These are phyloP conservation scores for Sporisorium iseilematis-ciliati DNA, from an alignment of 1,284 basidiomycete genomes.

Conservation along the genomic window DNA sequence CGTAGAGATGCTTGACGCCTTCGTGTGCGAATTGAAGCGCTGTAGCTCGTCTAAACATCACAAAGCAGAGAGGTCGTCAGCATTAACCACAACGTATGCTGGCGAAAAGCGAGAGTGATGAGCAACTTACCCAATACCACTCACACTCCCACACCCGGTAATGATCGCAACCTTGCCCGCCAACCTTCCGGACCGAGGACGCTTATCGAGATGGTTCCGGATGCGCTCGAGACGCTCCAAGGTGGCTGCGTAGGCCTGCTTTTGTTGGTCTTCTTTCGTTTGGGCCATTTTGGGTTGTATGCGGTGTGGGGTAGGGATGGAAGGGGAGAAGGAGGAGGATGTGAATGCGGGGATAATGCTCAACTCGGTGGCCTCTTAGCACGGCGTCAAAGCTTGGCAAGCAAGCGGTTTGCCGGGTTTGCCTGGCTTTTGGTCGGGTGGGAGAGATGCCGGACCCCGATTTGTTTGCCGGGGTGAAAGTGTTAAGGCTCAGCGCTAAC, in stretches of 20 bases:
- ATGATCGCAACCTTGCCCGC: conserved; percentile 88
- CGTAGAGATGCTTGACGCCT: conserved; percentile 87
- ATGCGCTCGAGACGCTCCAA: conserved; percentile 76
- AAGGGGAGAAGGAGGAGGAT: neutral
- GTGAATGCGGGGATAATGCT: neutral
- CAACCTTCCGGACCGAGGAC: conserved; percentile 76
- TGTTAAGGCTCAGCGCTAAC: neutral
- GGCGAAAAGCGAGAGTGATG: no score
- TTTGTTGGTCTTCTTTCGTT: conserved; percentile 34
- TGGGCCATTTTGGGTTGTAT: conserved; percentile 28
- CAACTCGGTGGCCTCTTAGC: no score
- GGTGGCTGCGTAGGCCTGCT: conserved; percentile 50
- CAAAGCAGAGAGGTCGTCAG: conserved; percentile 7
- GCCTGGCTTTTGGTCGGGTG: neutral
- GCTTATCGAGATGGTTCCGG: conserved; percentile 77
- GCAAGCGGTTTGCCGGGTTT: conserved; percentile 2
- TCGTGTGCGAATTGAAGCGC: conserved; percentile 48
- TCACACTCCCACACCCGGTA: conserved; percentile 75
- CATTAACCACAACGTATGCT: neutral
- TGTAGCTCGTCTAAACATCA: conserved; percentile 20
- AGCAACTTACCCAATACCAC: conserved; percentile 61
- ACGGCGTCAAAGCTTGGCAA: no score
- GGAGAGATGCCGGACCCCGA: conserved; percentile 3
- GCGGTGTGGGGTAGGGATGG: neutral
- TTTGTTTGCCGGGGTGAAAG: neutral